phyloP scores from a whole-genome alignment of 371 early-diverging fungal genomes.

The Mortierella sp. region DNA sequence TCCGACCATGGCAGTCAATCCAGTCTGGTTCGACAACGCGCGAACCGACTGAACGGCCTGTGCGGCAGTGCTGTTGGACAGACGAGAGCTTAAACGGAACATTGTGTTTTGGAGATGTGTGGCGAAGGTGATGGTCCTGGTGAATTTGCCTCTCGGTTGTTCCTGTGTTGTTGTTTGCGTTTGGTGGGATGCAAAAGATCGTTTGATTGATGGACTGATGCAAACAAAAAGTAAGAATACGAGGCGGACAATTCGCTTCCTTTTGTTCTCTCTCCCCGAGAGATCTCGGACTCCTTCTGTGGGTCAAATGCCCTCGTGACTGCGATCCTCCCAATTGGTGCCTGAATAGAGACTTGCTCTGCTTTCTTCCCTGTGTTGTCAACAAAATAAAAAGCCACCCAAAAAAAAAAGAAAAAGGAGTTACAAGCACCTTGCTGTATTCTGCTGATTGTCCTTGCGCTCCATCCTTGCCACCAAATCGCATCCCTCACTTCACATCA shows the following conservation, averaged over 20 bases:
- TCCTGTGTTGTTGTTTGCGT: not conserved
- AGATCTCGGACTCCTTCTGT: not conserved
- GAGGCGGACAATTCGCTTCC: conserved; percentile 8
- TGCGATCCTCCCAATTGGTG: not conserved
- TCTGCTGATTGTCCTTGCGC: not conserved
- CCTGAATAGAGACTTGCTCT: not conserved
- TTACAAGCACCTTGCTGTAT: not conserved
- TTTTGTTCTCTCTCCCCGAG: conserved; percentile 8
- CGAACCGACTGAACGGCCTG: conserved; percentile 43
- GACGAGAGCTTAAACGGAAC: conserved; percentile 39
- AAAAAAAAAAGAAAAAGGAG: not conserved
- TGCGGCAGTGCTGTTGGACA: conserved; percentile 24
- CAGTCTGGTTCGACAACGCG: conserved; percentile 23
- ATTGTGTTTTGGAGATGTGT: conserved; percentile 1
- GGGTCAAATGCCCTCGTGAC: too few relatives aligned
- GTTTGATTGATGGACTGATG: conserved; percentile 12
- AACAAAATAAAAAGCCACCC: conserved; percentile 5
- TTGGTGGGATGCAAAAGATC: not conserved
- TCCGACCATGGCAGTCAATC: conserved; percentile 22
- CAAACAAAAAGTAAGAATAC: not conserved
- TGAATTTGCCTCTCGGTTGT: not conserved
- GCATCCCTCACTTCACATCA: not conserved
- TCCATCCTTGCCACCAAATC: not conserved
- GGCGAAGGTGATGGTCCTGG: not conserved
- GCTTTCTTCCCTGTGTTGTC: not conserved